Conservation (phyloP, 2,329 filamentous ascomycete species). For the Alternaria rosae region DNA sequence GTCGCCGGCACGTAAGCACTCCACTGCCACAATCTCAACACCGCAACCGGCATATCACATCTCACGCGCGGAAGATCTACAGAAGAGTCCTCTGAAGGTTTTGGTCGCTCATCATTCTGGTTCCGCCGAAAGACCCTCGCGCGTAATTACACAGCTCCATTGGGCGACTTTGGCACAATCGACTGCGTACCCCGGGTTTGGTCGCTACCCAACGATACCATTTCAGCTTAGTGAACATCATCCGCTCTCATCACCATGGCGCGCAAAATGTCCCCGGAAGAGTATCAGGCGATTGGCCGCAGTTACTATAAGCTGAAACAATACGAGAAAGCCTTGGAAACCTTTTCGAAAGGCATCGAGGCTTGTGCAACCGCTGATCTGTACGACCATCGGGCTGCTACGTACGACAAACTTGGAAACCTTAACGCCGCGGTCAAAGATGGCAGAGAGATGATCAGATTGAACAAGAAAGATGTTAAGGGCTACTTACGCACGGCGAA, state of each 20-base stretch:
- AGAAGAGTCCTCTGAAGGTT: neutral
- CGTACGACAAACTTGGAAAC: slow-evolving; percentile 61
- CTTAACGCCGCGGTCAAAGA: slow-evolving; percentile 62
- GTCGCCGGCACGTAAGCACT: neutral
- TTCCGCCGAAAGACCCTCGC: neutral
- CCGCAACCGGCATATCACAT: neutral
- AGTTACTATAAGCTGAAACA: slow-evolving; percentile 47
- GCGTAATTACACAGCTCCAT: neutral
- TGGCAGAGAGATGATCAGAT: slow-evolving; percentile 64
- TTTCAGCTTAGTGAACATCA: neutral
- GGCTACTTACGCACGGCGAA: slow-evolving; percentile 66
- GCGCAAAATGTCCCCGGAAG: slow-evolving; percentile 41
- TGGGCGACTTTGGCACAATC: neutral
- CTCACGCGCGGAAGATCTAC: neutral
- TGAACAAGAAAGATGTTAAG: slow-evolving; percentile 59
- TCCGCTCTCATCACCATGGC: slow-evolving; percentile 27
- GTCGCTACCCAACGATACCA: neutral
- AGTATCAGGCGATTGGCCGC: slow-evolving; percentile 46
- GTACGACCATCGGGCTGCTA: slow-evolving; percentile 64
- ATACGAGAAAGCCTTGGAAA: slow-evolving; percentile 44
- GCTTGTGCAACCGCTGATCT: slow-evolving; percentile 45
- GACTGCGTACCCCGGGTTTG: neutral
- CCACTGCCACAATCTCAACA: neutral
- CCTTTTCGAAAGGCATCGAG: slow-evolving; percentile 45
- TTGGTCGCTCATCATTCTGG: neutral